These are phyloP conservation scores for Mycena rosella DNA, from an alignment of 768 basidiomycete species.

Conservation along the genomic window DNA sequence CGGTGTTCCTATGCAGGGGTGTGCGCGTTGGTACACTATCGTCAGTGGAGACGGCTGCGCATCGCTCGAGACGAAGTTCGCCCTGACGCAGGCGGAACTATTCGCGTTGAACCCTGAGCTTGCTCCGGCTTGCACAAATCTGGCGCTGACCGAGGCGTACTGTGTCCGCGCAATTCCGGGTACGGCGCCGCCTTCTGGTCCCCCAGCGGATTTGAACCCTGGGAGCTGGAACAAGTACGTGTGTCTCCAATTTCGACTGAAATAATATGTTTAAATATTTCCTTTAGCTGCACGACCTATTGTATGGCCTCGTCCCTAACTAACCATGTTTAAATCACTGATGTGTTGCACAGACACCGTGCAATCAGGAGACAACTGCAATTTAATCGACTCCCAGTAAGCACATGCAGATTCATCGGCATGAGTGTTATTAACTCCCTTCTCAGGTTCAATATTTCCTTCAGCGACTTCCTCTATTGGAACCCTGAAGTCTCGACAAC, in stretches of 20 bases:
- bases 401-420: background rate
- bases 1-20: background rate
- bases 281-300: conserved; percentile 2
- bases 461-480: background rate
- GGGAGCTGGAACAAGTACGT: conserved; percentile 14
- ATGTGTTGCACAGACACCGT: background rate
- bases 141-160: conserved; percentile 32
- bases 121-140: conserved; percentile 33
- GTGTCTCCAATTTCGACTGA: background rate
- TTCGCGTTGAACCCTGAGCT: conserved; percentile 36
- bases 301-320: background rate
- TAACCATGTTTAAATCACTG: background rate
- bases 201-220: conserved; percentile 3
- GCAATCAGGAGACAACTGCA: conserved; percentile 5
- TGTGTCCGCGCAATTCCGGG: conserved; percentile 19
- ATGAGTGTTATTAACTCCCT: background rate
- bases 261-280: background rate
- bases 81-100: background rate
- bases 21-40: conserved; percentile 29
- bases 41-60: conserved; percentile 35
- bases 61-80: conserved; percentile 28
- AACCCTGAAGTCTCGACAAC: background rate
- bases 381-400: background rate
- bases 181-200: background rate
- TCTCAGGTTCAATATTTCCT: background rate